Conservation (phyloP, 2,329 filamentous ascomycete species). For the Chrysoporthe puriensis region DNA sequence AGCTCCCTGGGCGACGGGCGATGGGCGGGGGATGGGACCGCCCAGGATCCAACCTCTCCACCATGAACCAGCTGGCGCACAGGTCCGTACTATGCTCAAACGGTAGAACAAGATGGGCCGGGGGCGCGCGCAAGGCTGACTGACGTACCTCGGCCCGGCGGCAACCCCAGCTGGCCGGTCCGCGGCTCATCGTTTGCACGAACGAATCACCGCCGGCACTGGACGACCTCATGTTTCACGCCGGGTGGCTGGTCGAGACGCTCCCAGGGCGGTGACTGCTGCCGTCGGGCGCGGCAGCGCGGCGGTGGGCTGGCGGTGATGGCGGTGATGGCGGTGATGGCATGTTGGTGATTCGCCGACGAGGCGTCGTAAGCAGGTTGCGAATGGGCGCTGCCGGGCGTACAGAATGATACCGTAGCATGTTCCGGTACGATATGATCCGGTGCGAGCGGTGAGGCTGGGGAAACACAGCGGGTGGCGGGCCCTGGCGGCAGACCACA, state of each 20-base stretch:
- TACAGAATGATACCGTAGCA: not conserved
- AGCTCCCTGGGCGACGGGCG: not conserved
- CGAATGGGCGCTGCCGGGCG: not conserved
- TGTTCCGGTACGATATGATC: not conserved
- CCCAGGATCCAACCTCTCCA: not conserved
- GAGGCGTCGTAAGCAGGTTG: not conserved
- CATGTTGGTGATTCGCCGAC: not conserved
- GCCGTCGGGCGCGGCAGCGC: not conserved
- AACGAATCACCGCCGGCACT: not conserved
- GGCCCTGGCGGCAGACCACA: not conserved
- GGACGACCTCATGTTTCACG: not conserved
- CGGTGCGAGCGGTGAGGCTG: not conserved
- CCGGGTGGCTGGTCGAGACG: not conserved
- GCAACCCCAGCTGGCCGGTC: not conserved
- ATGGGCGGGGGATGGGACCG: not conserved
- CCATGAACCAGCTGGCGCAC: not conserved
- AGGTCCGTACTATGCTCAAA: no score
- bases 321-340: not conserved
- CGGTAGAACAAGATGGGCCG: no score
- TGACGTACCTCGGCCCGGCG: constrained; percentile 3
- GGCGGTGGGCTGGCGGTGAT: not conserved
- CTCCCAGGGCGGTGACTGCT: not conserved
- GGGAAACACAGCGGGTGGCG: not conserved
- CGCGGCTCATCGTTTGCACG: not conserved
- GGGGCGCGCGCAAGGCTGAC: not conserved